Percentiles rank a stretch among this genome's conserved stretches.
Evolutionary conservation across 2,329 filamentous ascomycete genomes (phyloP).

Genomic region (Apiospora sp.): DNA sequence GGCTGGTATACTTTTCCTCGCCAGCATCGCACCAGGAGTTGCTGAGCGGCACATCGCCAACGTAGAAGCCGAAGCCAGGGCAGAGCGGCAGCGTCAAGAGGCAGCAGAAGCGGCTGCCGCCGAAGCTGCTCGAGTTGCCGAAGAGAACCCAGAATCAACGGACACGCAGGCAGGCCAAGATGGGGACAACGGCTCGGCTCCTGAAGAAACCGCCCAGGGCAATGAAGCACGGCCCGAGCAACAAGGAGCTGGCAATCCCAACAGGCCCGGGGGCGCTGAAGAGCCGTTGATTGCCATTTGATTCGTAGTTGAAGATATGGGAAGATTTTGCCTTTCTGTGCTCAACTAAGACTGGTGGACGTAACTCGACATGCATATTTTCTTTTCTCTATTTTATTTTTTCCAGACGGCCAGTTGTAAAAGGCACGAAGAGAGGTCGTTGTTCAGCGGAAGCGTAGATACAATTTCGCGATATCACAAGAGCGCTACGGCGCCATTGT

Average conservation of each 20-base stretch:
- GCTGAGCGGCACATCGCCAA: constrained; percentile 71
- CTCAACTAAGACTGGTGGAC: constrained; percentile 3
- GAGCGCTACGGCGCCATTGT: constrained; percentile 1
- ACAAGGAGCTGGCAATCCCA: background rate
- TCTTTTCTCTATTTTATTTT: background rate
- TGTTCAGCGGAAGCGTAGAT: background rate
- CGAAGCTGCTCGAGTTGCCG: background rate
- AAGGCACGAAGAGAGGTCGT: background rate
- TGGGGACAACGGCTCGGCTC: background rate
- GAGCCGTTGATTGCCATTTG: constrained; percentile 23
- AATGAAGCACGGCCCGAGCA: background rate
- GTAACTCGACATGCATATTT: background rate
- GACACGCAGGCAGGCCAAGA: background rate
- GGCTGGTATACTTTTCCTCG: constrained; percentile 68
- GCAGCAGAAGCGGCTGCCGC: background rate
- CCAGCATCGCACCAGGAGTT: constrained; percentile 71
- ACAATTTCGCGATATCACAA: background rate
- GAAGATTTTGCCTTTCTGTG: background rate
- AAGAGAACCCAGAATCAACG: background rate
- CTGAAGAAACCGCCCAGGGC: constrained; percentile 2
- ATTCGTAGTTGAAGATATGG: background rate
- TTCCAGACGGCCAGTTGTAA: background rate
- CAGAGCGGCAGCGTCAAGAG: constrained; percentile 16
- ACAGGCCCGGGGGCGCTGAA: background rate
- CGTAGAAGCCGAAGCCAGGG: constrained; percentile 55